Percentiles rank a stretch among this genome's conserved stretches.
Conservation (phyloP, 2,329 filamentous ascomycete genomes). For the Paecilomyces variotii region DNA sequence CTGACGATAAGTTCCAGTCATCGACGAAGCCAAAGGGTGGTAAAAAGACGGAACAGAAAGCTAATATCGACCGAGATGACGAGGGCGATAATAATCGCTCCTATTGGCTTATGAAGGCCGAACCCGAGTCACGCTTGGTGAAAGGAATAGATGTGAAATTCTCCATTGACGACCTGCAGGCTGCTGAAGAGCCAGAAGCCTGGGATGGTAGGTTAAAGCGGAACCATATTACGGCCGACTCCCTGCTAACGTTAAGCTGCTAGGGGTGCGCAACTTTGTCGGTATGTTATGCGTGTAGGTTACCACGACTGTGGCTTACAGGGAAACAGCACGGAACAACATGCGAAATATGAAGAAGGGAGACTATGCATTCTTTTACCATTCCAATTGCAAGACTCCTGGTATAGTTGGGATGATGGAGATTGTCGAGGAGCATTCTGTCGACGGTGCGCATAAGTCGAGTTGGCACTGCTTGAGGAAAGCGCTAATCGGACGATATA, state of each 20-base stretch:
- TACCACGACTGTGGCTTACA: not conserved
- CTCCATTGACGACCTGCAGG: constrained; percentile 81
- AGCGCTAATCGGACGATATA: constrained; percentile 18
- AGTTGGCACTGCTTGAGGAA: constrained; percentile 1
- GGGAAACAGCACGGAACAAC: constrained; percentile 64
- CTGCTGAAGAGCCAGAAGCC: constrained; percentile 66
- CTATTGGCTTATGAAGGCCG: constrained; percentile 80
- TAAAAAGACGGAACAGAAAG: constrained; percentile 6
- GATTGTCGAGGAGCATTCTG: constrained; percentile 73
- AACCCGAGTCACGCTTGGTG: constrained; percentile 79
- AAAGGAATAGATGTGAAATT: constrained; percentile 86
- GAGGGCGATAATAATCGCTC: constrained; percentile 24
- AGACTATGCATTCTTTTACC: constrained; percentile 94
- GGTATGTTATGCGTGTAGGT: constrained; percentile 21
- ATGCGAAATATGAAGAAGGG: constrained; percentile 85
- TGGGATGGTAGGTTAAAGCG: constrained; percentile 69
- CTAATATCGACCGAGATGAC: constrained; percentile 9
- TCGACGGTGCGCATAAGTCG: constrained; percentile 56
- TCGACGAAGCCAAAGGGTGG: constrained; percentile 7
- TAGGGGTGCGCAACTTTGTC: constrained; percentile 38
- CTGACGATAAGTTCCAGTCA: constrained; percentile 7
- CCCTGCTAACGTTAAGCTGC: constrained; percentile 11
- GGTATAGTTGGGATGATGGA: constrained; percentile 85
- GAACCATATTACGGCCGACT: not conserved
- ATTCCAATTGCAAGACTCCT: constrained; percentile 84